Percentiles rank a stretch among this genome's conserved stretches.
phyloP scores from a whole-genome alignment of 192 early-diverging fungal genomes.

The Spizellomyces punctatus region DNA sequence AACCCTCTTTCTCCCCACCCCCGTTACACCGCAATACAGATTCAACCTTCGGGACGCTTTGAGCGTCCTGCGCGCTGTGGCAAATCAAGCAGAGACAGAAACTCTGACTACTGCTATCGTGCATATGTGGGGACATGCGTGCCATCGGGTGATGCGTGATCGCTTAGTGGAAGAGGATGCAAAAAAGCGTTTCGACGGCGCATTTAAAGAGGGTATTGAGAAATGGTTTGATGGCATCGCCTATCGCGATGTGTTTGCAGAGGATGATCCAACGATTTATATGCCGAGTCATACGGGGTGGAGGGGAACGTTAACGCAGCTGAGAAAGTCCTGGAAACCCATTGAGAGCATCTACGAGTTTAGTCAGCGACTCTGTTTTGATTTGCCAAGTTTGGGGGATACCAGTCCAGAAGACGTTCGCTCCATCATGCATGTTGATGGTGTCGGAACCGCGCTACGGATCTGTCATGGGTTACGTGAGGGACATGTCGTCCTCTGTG shows the following conservation, averaged over 20 bases:
- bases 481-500: too few relatives aligned
- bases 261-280: conserved; percentile 8
- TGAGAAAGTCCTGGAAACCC: neutral
- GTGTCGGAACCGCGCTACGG: too few relatives aligned
- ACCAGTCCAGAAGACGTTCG: too few relatives aligned
- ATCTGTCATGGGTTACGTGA: too few relatives aligned
- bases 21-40: conserved; percentile 19
- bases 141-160: conserved; percentile 18
- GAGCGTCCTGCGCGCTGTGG: neutral
- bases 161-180: neutral
- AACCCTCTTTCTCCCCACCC: neutral
- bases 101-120: conserved; percentile 9
- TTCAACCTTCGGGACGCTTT: conserved; percentile 11
- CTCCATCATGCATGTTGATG: too few relatives aligned
- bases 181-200: neutral
- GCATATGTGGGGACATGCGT: conserved; percentile 20
- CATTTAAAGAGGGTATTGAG: conserved; percentile 1
- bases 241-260: conserved; percentile 9
- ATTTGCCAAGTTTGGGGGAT: too few relatives aligned
- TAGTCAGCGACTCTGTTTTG: too few relatives aligned
- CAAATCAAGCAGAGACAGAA: conserved; percentile 7
- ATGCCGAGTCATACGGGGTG: neutral
- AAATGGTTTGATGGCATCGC: neutral
- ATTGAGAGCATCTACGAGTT: too few relatives aligned
- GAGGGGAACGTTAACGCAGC: neutral